A percentile compares a stretch with the other conserved stretches of the same genome.
Evolutionary conservation across 2,329 filamentous ascomycete genomes (phyloP).

Genomic region (Fusarium sp.): DNA sequence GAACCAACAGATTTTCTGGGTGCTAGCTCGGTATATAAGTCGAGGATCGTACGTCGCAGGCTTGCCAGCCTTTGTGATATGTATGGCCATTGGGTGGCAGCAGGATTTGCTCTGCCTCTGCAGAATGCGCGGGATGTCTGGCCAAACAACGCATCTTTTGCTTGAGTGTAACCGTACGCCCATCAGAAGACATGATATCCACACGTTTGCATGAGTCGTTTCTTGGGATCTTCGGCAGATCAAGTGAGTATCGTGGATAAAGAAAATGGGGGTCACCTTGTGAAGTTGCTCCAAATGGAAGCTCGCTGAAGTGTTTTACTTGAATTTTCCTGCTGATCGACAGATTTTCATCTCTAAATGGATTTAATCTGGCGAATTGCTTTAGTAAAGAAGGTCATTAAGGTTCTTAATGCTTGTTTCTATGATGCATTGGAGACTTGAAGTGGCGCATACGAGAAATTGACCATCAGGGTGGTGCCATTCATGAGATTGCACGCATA

Average conservation of each 20-base stretch:
- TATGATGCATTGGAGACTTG: neutral
- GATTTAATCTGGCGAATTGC: rapidly evolving
- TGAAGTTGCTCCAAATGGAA: neutral
- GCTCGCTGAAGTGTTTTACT: neutral
- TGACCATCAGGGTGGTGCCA: conserved; percentile 24
- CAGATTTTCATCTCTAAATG: neutral
- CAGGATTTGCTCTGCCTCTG: conserved; percentile 1
- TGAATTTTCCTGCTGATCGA: neutral
- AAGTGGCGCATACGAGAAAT: neutral
- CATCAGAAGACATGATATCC: neutral
- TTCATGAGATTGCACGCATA: neutral
- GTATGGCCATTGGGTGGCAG: neutral
- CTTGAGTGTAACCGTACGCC: neutral
- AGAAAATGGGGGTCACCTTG: neutral
- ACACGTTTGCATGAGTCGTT: neutral
- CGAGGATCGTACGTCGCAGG: rapidly evolving
- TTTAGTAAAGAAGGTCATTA: neutral
- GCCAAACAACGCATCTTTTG: neutral
- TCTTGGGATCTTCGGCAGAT: neutral
- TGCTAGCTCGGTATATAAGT: neutral
- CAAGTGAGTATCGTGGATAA: neutral
- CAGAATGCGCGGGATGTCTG: conserved; percentile 7
- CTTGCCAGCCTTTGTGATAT: neutral
- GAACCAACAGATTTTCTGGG: neutral
- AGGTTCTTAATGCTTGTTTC: neutral